Conservation (phyloP, 441 rosid species). For the Melastoma candidum region DNA sequence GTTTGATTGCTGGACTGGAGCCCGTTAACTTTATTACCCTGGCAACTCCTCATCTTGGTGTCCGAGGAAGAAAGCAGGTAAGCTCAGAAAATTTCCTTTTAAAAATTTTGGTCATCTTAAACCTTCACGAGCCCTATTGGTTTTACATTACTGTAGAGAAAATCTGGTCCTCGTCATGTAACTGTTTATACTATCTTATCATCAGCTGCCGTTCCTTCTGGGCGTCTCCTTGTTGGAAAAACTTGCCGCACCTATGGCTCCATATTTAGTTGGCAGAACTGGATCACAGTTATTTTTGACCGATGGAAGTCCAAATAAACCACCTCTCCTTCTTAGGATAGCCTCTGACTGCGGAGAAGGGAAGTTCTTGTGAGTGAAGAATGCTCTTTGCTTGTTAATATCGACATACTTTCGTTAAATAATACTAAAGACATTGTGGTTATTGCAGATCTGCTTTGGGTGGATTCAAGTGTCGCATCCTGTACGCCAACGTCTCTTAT, state of each 20-base stretch:
- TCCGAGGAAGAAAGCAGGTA: slow-evolving; percentile 89
- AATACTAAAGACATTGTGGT: neutral
- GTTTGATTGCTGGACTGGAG: slow-evolving; percentile 79
- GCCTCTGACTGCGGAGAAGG: slow-evolving; percentile 68
- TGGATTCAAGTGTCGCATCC: slow-evolving; percentile 54
- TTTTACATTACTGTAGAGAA: too few species aligned
- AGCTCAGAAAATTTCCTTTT: slow-evolving; percentile 18
- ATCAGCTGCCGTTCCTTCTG: slow-evolving; percentile 78
- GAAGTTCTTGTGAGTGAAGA: slow-evolving; percentile 51
- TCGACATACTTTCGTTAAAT: neutral
- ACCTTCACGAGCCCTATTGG: too few species aligned
- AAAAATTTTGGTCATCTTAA: neutral
- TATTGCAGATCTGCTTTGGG: slow-evolving; percentile 66
- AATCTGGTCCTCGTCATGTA: neutral
- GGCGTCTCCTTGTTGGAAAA: slow-evolving; percentile 78
- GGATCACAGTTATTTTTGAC: slow-evolving; percentile 80
- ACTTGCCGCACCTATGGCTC: slow-evolving; percentile 76
- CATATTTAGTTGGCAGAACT: slow-evolving; percentile 57
- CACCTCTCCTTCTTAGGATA: slow-evolving; percentile 84
- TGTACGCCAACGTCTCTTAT: slow-evolving; percentile 85
- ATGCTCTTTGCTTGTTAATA: neutral
- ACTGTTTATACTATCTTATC: slow-evolving; percentile 3
- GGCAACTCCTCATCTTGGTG: slow-evolving; percentile 98
- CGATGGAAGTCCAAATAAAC: slow-evolving; percentile 68
- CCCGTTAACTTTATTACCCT: slow-evolving; percentile 80